These are phyloP conservation scores for Cucumis sativus DNA, from an alignment of 306 rosid species.

Conservation along the genomic window DNA sequence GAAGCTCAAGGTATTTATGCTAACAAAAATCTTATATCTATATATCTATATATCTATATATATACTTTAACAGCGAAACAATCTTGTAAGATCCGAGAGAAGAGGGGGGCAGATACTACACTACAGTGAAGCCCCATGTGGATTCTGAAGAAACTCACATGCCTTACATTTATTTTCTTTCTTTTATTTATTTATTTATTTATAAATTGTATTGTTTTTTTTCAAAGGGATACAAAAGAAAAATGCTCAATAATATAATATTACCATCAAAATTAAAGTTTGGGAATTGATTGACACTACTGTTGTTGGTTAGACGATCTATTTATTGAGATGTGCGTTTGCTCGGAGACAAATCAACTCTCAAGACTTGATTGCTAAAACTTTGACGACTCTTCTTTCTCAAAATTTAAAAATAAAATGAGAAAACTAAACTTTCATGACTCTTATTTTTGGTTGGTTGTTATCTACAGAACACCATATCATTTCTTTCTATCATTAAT, in stretches of 20 bases:
- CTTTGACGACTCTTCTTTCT: not conserved
- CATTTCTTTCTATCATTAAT: not conserved
- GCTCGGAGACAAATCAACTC: conserved; percentile 1
- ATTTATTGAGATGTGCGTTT: conserved; percentile 2
- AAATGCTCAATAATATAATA: not conserved
- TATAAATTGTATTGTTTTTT: not conserved
- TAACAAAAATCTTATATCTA: not conserved
- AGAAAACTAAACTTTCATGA: no score
- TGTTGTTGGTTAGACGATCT: conserved; percentile 2
- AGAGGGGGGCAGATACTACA: not conserved
- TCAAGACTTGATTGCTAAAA: not conserved
- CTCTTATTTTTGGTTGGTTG: not conserved
- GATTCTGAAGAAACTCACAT: not conserved
- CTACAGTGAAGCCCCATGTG: conserved; percentile 1
- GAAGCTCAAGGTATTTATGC: conserved; percentile 4
- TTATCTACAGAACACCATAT: not conserved
- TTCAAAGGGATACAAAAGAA: not conserved
- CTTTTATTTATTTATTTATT: not conserved
- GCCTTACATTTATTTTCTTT: not conserved
- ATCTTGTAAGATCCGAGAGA: conserved; percentile 8
- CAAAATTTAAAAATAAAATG: no score
- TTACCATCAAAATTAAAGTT: not conserved
- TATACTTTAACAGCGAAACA: not conserved
- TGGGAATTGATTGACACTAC: not conserved
- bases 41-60: no score